These are phyloP conservation scores for Suillus brevipes DNA, from an alignment of 768 basidiomycete species.

Conservation along the genomic window DNA sequence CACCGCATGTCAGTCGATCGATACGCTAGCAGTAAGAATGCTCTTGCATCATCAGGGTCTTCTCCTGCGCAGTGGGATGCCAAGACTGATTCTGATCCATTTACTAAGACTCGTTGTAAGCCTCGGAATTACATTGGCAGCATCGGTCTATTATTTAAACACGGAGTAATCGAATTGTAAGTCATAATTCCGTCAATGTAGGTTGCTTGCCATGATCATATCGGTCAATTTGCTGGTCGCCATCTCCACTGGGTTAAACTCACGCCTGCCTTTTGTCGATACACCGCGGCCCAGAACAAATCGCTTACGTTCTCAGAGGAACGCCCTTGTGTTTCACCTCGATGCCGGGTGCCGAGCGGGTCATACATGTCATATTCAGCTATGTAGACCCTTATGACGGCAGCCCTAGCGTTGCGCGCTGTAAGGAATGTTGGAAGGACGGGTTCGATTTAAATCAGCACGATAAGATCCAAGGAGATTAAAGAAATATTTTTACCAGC, in stretches of 20 bases:
- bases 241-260: neutral
- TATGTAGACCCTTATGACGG: conserved; percentile 23
- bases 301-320: neutral
- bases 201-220: neutral
- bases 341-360: neutral
- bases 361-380: neutral
- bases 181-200: neutral
- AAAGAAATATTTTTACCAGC: conserved; percentile 53
- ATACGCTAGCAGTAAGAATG: neutral
- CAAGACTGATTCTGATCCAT: neutral
- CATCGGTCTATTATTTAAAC: neutral
- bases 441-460: conserved; percentile 27
- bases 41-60: neutral
- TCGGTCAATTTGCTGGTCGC: neutral
- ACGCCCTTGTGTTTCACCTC: neutral
- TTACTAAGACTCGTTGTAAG: neutral
- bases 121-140: neutral
- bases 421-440: conserved; percentile 16
- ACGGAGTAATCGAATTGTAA: neutral
- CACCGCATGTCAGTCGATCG: neutral
- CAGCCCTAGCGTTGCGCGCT: conserved; percentile 34
- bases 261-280: neutral
- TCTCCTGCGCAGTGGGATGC: neutral
- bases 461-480: conserved; percentile 19
- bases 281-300: neutral